phyloP scores from a whole-genome alignment of 805 yeast species.

The Komagataella pastoris region DNA sequence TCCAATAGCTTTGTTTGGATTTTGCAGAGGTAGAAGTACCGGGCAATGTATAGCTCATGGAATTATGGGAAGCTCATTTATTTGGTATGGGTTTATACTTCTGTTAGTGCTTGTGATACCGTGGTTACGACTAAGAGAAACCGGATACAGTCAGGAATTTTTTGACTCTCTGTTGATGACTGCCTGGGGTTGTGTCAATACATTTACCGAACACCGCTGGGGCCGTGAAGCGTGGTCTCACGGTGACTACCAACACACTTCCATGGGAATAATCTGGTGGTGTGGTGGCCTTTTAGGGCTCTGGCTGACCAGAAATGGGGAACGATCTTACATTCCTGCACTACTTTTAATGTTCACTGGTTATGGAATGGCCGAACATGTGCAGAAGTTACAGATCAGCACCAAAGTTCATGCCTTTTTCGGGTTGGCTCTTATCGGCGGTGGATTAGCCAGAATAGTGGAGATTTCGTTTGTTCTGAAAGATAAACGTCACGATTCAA shows the following conservation, averaged over 20 bases:
- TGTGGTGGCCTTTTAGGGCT: constrained; percentile 83
- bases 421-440: constrained; percentile 67
- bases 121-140: constrained; percentile 47
- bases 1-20: constrained; percentile 74
- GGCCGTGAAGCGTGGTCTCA: constrained; percentile 79
- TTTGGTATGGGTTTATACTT: constrained; percentile 65
- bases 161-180: constrained; percentile 75
- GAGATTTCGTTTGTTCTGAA: constrained; percentile 69
- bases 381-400: constrained; percentile 61
- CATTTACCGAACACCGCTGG: constrained; percentile 96
- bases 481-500: constrained; percentile 33
- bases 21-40: constrained; percentile 70
- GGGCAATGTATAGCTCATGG: constrained; percentile 98
- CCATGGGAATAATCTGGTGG: constrained; percentile 97
- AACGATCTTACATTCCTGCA: constrained; percentile 70
- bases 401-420: constrained; percentile 83
- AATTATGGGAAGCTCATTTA: constrained; percentile 87
- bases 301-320: constrained; percentile 53
- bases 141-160: constrained; percentile 60
- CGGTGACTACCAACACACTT: constrained; percentile 90
- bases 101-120: constrained; percentile 57
- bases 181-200: constrained; percentile 84
- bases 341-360: constrained; percentile 79
- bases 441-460: constrained; percentile 62
- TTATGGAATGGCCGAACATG: constrained; percentile 88